These are phyloP conservation scores for Metschnikowia noctiluminum DNA, from an alignment of 805 yeast genomes.

Conservation along the genomic window DNA sequence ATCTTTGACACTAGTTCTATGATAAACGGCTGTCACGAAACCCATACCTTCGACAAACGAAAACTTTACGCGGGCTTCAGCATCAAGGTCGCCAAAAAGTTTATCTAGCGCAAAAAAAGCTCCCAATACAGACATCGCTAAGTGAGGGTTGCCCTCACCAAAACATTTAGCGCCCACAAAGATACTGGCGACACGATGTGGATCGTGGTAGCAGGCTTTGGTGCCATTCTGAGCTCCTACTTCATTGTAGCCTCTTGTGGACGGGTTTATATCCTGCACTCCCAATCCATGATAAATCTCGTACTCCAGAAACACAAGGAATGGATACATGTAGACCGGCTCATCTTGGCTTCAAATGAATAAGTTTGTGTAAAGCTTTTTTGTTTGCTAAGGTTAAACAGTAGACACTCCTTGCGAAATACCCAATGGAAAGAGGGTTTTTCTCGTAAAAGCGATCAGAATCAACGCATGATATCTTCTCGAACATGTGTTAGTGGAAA, in stretches of 20 bases:
- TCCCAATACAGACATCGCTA: slow-evolving; percentile 48
- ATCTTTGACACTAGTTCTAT: slow-evolving; percentile 50
- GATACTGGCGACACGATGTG: slow-evolving; percentile 35
- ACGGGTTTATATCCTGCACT: slow-evolving; percentile 51
- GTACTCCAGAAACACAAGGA: slow-evolving; percentile 55
- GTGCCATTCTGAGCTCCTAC: slow-evolving; percentile 30
- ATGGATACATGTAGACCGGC: slow-evolving; percentile 65
- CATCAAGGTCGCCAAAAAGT: slow-evolving; percentile 19
- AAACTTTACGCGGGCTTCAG: slow-evolving; percentile 37
- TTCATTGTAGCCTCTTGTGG: slow-evolving; percentile 46
- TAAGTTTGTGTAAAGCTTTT: slow-evolving; percentile 71
- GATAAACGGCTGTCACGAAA: slow-evolving; percentile 48
- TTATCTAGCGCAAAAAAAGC: slow-evolving; percentile 28
- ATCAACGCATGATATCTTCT: slow-evolving; percentile 40
- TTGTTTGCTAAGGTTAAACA: slow-evolving; percentile 55
- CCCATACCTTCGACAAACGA: slow-evolving; percentile 64
- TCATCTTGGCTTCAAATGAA: slow-evolving; percentile 52
- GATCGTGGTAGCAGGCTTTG: neutral
- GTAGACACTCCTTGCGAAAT: slow-evolving; percentile 48
- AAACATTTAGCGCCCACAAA: slow-evolving; percentile 54
- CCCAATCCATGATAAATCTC: slow-evolving; percentile 52
- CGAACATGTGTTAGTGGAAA: slow-evolving; percentile 40
- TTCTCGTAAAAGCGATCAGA: slow-evolving; percentile 48
- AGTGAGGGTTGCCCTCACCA: slow-evolving; percentile 26
- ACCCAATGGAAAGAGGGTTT: slow-evolving; percentile 40